Evolutionary conservation across 2,329 filamentous ascomycete species (phyloP), one percentile per base, ranked within the genome.

Genomic region (Trichoderma koningiopsis): DNA sequence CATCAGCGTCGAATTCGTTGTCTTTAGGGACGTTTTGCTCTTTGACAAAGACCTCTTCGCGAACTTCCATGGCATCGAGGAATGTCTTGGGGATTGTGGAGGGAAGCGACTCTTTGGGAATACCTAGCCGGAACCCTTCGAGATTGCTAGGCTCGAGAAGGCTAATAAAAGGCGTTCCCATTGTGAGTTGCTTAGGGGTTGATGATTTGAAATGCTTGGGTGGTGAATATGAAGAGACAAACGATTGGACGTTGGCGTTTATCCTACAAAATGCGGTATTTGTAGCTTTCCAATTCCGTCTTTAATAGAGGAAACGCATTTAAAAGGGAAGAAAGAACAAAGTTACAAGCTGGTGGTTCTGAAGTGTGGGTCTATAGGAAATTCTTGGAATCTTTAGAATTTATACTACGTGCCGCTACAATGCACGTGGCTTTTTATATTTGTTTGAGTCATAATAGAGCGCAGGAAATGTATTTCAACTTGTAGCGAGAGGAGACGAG

Each of bases 1-100:
- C 95, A 77, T 97, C 93, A 1, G 85, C 81, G 81, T 97, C 95
- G 72, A 93, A 86, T 79, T 98, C 94, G 72, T 89, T 87, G 47
- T 91, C 88, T 0, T 88, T 79, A 0, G 86, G 83, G 16, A 88
- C 82, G 0, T 79, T 74, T 74, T 91, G 89, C 75, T 91, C 89
- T 8, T 80, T 47, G 29, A 91, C 86, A 73, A 89, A 91, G 65
- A 91, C 89, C 22, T 79, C 75, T 70, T 87, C 82, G 43, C 89
- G 87, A 55, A 91, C 85, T 64, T 81, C 78, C 88, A 91, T 90
- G 71, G 87, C 87, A 73, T 90, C 87, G 59, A 86, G 78, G 79
- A 93, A 92, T 52, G 83, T 74, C 35, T 79, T 75, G 0, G 90
- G 86, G 71, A 89, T 79, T 33, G 77, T 75, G 1, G 77, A 24